These are phyloP conservation scores for Litchi chinensis DNA, from an alignment of 345 rosid species.

Conservation along the genomic window DNA sequence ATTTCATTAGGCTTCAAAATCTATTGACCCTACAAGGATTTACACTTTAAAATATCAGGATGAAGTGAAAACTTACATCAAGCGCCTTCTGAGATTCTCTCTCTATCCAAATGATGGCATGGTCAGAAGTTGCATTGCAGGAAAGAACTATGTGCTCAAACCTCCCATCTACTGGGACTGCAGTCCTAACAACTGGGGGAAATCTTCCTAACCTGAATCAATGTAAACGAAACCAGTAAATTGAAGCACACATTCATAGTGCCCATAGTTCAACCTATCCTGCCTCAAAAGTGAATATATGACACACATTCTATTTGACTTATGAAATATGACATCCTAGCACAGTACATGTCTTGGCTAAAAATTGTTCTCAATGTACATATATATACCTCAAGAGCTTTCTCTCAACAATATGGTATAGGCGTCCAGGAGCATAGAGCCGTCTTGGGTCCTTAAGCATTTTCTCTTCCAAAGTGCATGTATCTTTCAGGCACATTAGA, in stretches of 20 bases:
- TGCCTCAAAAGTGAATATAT: neutral
- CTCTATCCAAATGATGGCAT: conserved; percentile 82
- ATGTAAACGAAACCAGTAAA: neutral
- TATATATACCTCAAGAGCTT: conserved; percentile 68
- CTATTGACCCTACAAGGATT: neutral
- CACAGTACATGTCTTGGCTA: neutral
- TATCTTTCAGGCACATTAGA: conserved; percentile 86
- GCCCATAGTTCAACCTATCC: neutral
- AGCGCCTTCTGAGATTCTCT: conserved; percentile 88
- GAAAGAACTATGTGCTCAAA: conserved; percentile 91
- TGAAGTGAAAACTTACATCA: conserved; percentile 52
- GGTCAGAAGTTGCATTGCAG: conserved; percentile 87
- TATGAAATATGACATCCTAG: neutral
- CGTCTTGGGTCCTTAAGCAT: conserved; percentile 84
- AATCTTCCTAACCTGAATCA: conserved; percentile 74
- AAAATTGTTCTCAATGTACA: neutral
- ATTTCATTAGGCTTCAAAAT: neutral
- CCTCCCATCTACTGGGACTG: conserved; percentile 97
- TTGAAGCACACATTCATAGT: neutral
- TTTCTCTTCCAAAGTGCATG: conserved; percentile 81
- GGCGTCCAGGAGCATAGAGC: conserved; percentile 91
- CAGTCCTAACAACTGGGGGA: conserved; percentile 96
- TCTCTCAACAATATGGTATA: conserved; percentile 90
- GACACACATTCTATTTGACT: neutral
- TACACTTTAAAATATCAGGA: neutral